These are phyloP conservation scores for Schwanniomyces vanrijiae DNA, from an alignment of 805 yeast species.

Conservation along the genomic window DNA sequence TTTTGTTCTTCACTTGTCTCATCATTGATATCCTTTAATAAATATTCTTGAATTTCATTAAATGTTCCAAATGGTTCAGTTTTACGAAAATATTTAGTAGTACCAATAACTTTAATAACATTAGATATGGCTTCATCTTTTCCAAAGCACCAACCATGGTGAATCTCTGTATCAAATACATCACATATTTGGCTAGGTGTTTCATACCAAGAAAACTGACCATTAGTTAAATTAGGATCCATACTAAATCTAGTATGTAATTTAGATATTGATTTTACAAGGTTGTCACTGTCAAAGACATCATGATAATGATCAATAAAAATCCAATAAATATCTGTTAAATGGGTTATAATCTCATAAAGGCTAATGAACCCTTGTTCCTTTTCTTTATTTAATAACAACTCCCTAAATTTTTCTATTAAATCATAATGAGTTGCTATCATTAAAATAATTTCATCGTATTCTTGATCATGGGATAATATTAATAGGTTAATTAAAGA, in stretches of 20 bases:
- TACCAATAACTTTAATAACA: too few relatives aligned
- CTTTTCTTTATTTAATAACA: slow-evolving; percentile 11
- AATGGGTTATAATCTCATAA: slow-evolving; percentile 43
- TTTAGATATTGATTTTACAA: slow-evolving; percentile 59
- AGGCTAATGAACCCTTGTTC: slow-evolving; percentile 20
- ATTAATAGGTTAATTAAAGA: slow-evolving; percentile 73
- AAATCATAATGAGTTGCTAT: slow-evolving; percentile 4
- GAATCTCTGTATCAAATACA: slow-evolving; percentile 57
- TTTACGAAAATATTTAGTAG: slow-evolving; percentile 7
- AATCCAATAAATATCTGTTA: slow-evolving; percentile 46
- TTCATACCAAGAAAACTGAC: slow-evolving; percentile 52
- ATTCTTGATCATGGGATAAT: slow-evolving; percentile 41
- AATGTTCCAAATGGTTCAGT: slow-evolving; percentile 27
- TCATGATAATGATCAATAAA: slow-evolving; percentile 15
- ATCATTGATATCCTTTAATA: slow-evolving; percentile 31
- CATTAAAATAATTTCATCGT: slow-evolving; percentile 10
- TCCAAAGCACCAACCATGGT: slow-evolving; percentile 81
- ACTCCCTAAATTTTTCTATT: slow-evolving; percentile 12
- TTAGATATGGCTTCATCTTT: not conserved
- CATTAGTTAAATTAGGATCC: slow-evolving; percentile 59
- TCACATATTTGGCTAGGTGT: slow-evolving; percentile 57
- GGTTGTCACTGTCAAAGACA: slow-evolving; percentile 24
- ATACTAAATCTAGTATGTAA: slow-evolving; percentile 71
- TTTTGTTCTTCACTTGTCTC: slow-evolving; percentile 9
- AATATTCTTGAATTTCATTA: slow-evolving; percentile 59